Evolutionary conservation across 2,329 filamentous ascomycete genomes (phyloP), one percentile per base, ranked within the genome.

Genomic region (Clonostachys solani): DNA sequence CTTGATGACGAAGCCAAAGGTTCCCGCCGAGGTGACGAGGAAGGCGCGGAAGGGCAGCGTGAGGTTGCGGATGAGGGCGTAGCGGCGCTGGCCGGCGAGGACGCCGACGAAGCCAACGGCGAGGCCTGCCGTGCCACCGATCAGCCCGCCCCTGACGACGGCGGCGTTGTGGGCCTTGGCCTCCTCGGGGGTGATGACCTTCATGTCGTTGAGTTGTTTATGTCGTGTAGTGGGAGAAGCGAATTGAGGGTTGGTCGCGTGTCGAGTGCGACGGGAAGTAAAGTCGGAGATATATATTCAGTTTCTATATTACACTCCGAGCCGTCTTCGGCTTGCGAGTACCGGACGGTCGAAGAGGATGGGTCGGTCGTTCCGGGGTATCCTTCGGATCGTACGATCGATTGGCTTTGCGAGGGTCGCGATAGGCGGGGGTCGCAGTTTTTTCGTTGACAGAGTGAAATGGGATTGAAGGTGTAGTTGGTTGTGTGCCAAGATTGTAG

Each of bases 31-130:
- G 41, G 88, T 86, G 54, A 94, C 80, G 52, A 97, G 82, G 80
- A 97, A 99, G 47, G 89, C 77, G 56, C 90, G 89, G 78, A 99
- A 91, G 16, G 91, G 94, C 1, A 96, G 63, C 0, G 92, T 96
- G 51, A 99, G 84, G 54, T 77, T 71, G 55, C 89, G 84, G 75
- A 97, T 89, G 58, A 83, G 83, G 43, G 83, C 76, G 67, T 87
- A 96, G 60, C 91, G 85, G 52, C 75, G 75, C 45, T 80, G 80
- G 17, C 86, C 90, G 43, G 71, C 66, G n/a, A 80, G 52, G 19
- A 95, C 86, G 60, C 84, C 89, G 29, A 75, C 74, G 9, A 81
- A 56, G 53, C 92, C 92, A 33, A 83, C 60, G 36, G 71, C 75
- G 4, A 91, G 71, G 53, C 94, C 92, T 41, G 83, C 57, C 12